Conservation (phyloP, 2,329 filamentous ascomycete genomes). For the Colletotrichum sansevieriae region DNA sequence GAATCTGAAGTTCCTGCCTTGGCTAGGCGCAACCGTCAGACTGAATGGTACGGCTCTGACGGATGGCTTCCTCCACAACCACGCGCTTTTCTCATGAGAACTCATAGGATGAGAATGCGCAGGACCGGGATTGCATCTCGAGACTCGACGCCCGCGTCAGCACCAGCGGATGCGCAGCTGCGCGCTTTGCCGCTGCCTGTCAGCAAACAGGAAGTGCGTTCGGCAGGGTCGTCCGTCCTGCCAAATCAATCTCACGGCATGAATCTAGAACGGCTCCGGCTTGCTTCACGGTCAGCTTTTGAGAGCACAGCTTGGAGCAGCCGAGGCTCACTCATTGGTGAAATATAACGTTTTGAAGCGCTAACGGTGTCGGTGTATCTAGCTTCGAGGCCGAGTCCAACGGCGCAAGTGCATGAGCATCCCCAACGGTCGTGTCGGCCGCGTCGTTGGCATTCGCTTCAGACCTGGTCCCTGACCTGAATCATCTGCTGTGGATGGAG, state of each 20-base stretch:
- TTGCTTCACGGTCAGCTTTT: neutral
- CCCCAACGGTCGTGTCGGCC: neutral
- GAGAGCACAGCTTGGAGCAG: neutral
- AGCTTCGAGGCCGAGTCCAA: conserved; percentile 6
- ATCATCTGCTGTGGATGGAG: neutral
- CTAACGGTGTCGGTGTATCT: conserved; percentile 24
- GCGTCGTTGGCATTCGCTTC: neutral
- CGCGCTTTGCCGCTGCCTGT: neutral
- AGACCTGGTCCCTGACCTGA: conserved; percentile 7
- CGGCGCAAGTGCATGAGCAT: neutral
- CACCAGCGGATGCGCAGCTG: conserved; percentile 15
- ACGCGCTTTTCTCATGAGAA: neutral
- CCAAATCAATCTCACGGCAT: no score
- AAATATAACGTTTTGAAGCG: conserved; percentile 7
- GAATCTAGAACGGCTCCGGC: no score
- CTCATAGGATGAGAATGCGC: neutral
- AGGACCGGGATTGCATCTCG: neutral
- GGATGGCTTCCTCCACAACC: neutral
- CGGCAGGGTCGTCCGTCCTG: no score
- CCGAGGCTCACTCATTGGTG: neutral
- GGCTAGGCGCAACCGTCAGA: conserved; percentile 7
- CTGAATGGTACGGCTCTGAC: conserved; percentile 32
- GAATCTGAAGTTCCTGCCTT: conserved; percentile 9
- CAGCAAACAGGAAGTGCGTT: neutral
- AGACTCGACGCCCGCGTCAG: conserved; percentile 20